Evolutionary conservation across 2,329 filamentous ascomycete species (phyloP), one percentile per base, ranked within the genome.

Genomic region (Xylaria digitata): DNA sequence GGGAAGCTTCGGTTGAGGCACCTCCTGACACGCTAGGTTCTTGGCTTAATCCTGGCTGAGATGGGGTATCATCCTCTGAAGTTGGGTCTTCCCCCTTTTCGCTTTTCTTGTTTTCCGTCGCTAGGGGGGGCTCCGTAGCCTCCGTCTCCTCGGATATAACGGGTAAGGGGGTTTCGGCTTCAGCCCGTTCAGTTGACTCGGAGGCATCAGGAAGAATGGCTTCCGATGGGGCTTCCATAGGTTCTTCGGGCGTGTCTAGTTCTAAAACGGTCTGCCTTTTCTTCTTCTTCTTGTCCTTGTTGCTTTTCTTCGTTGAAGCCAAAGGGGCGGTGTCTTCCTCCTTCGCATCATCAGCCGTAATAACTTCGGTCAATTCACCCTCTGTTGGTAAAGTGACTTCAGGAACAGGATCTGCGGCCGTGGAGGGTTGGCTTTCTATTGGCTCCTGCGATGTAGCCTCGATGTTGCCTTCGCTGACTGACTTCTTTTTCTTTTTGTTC

Each of bases 401-500:
- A 23, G 32, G 23, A 7, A 32, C 15, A 32, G n/a, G n/a, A 7
- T 62, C 49, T 42, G 26, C 34, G 42, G 21, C 26, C 21, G 49
- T 45, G 17, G 63, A 53, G 19, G 21, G 37, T 11, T 49, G 63
- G 50, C 71, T 71, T 23, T 43, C 54, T 63, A 63, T 60, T 53
- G 56, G 32, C 49, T 71, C 65, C 19, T 48, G 46, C 15, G 49
- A 57, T 19, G 19, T 56, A 52, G 49, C 37, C 9, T 68, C 69
- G 13, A 40, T 40, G 13, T 15, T 15, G 2, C 37, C 37, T 1
- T 5, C 11, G 37, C 37, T 15, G 37, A 15, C 17, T 66, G 26
- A 59, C 57, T 64, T 67, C 65, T 78, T 79, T 61, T 74, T 77
- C 64, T 77, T 76, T 62, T 78, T 79, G 66, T 78, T 78, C 61